phyloP scores from a whole-genome alignment of 2,329 filamentous ascomycete species.

The Ceratocystis lukuohia region DNA sequence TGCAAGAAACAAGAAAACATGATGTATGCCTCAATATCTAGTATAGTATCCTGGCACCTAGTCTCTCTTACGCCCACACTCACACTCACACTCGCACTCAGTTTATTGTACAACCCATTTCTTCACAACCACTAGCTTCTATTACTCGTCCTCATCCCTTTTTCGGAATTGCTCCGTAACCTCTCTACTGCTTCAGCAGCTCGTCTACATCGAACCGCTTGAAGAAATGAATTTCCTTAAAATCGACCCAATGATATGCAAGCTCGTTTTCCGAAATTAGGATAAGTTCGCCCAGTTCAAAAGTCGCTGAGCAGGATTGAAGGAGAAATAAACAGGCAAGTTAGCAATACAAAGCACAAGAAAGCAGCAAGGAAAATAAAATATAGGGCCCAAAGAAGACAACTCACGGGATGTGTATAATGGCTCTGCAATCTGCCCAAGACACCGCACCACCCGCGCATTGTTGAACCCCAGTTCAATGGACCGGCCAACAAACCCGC shows the following conservation, averaged over 20 bases:
- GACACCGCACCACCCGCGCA: conserved; percentile 56
- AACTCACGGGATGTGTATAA: background rate
- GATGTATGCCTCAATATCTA: too few species aligned
- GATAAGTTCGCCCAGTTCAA: conserved; percentile 46
- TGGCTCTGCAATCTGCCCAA: conserved; percentile 62
- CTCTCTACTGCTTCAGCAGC: conserved; percentile 27
- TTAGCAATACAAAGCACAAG: conserved; percentile 55
- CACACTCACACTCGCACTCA: background rate
- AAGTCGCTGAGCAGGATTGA: conserved; percentile 1
- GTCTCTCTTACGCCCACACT: too few species aligned
- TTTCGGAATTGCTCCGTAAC: background rate
- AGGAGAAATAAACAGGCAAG: conserved; percentile 24
- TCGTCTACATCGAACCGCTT: conserved; percentile 46
- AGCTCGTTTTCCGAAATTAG: conserved; percentile 63
- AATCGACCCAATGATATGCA: conserved; percentile 67
- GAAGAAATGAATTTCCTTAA: conserved; percentile 47
- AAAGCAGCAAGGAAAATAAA: background rate
- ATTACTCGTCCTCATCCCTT: background rate
- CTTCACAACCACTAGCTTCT: background rate
- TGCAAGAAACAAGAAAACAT: too few species aligned
- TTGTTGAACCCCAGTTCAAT: conserved; percentile 59
- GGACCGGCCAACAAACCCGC: conserved; percentile 50
- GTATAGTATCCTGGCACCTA: too few species aligned
- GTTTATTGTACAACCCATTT: background rate
- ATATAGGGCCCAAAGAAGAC: too few species aligned